These are phyloP conservation scores for Blepharisma stoltei DNA, from an alignment of 73 alveolate species.

Conservation along the genomic window DNA sequence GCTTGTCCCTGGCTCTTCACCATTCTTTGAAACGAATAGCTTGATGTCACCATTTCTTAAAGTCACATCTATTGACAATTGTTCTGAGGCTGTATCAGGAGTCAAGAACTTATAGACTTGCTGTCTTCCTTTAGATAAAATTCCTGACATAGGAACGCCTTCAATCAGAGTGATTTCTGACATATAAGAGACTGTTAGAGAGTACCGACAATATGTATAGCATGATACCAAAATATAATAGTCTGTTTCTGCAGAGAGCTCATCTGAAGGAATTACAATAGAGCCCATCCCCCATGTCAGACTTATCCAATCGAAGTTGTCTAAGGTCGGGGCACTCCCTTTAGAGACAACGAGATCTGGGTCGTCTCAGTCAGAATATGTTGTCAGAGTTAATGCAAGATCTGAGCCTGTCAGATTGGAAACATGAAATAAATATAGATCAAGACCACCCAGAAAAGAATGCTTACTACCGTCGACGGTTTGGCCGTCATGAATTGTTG, in stretches of 20 bases:
- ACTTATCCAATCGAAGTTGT: background rate
- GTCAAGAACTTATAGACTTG: background rate
- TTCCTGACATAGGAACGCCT: background rate
- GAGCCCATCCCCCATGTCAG: slow-evolving; percentile 24
- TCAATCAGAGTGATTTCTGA: background rate
- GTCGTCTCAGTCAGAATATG: slow-evolving; percentile 16
- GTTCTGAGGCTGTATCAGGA: too few relatives aligned
- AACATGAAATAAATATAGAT: too few relatives aligned
- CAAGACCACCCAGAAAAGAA: too few relatives aligned
- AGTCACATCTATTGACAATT: too few relatives aligned
- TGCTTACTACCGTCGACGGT: too few relatives aligned
- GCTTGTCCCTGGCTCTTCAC: too few relatives aligned
- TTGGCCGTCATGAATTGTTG: too few relatives aligned
- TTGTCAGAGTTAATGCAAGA: slow-evolving; percentile 16
- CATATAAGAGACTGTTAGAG: background rate
- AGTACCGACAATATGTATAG: slow-evolving; percentile 6
- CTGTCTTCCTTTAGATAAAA: background rate
- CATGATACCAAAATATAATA: background rate
- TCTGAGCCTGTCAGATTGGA: background rate
- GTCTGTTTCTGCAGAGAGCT: background rate
- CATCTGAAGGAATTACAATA: background rate
- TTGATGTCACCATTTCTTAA: too few relatives aligned
- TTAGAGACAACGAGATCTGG: slow-evolving; percentile 16
- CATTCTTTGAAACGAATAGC: too few relatives aligned
- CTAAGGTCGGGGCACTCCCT: slow-evolving; percentile 10